Conservation (phyloP, 108 stramenopile species). For the Hondaea fermentalgiana region DNA sequence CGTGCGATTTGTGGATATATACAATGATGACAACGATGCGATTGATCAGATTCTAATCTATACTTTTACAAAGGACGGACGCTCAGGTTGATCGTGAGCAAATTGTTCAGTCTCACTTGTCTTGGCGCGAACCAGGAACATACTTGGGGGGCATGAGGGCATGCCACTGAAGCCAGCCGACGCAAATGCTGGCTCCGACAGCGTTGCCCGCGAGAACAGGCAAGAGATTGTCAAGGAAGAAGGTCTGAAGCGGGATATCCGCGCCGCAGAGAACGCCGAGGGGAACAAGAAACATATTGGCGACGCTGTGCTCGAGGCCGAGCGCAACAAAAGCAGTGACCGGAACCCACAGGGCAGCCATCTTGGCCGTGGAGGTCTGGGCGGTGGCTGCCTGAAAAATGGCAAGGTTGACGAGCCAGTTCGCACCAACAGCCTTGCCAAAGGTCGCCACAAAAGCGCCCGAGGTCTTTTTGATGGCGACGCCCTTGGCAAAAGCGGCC, state of each 20-base stretch:
- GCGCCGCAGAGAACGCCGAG: constrained; percentile 85
- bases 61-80: no score
- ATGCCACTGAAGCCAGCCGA: constrained; percentile 20
- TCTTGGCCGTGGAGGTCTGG: constrained; percentile 63
- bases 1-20: no score
- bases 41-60: no score
- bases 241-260: constrained; percentile 61
- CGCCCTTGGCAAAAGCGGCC: constrained; percentile 29
- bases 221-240: constrained; percentile 71
- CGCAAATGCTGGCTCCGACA: constrained; percentile 77
- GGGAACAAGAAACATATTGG: constrained; percentile 95
- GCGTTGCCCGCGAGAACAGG: constrained; percentile 90
- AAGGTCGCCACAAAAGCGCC: constrained; percentile 69
- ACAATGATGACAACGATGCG: no score
- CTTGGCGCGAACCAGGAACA: neutral
- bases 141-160: neutral
- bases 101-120: no score
- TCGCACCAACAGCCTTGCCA: constrained; percentile 79
- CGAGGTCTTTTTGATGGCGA: constrained; percentile 69
- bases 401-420: constrained; percentile 91
- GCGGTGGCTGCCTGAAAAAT: constrained; percentile 78
- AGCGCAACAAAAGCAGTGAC: constrained; percentile 79
- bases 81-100: no score
- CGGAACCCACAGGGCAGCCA: constrained; percentile 81
- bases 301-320: constrained; percentile 83